These are phyloP conservation scores for Schizochytrium sp. DNA, from an alignment of 108 stramenopile genomes.

Conservation along the genomic window DNA sequence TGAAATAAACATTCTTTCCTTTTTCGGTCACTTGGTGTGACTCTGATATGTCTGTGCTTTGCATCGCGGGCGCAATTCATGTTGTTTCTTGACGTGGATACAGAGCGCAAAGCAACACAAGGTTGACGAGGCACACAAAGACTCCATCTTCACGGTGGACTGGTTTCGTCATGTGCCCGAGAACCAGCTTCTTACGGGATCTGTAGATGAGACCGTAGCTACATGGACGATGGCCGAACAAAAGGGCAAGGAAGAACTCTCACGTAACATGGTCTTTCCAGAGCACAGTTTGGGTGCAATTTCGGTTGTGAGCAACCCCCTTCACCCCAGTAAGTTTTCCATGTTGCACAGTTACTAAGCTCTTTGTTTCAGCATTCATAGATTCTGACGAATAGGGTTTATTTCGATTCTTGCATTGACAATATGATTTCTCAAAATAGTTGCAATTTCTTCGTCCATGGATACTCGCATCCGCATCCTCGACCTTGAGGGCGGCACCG, in stretches of 20 bases:
- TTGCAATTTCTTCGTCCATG: slow-evolving; percentile 51
- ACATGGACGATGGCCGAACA: not conserved
- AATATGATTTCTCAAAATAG: too few relatives aligned
- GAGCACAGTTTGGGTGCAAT: slow-evolving; percentile 21
- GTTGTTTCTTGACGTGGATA: not conserved
- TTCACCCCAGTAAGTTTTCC: not conserved
- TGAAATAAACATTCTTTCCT: too few relatives aligned
- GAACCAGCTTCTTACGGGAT: slow-evolving; percentile 42
- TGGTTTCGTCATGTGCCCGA: not conserved
- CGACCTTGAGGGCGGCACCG: slow-evolving; percentile 1
- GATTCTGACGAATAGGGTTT: too few relatives aligned
- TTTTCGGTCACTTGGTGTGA: too few relatives aligned
- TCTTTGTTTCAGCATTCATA: too few relatives aligned
- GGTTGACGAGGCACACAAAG: slow-evolving; percentile 44
- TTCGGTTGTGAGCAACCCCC: slow-evolving; percentile 45
- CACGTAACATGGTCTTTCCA: not conserved
- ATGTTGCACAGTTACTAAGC: too few relatives aligned
- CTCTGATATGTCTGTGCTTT: too few relatives aligned
- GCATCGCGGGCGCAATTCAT: too few relatives aligned
- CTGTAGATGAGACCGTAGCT: slow-evolving; percentile 26
- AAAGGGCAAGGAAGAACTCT: slow-evolving; percentile 17
- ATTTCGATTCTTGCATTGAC: too few relatives aligned
- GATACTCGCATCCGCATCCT: slow-evolving; percentile 30
- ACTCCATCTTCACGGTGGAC: slow-evolving; percentile 40
- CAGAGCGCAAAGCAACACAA: slow-evolving; percentile 54